phyloP scores from a whole-genome alignment of 1,139 yeast genomes.

The Blastobotrys malaysiensis region DNA sequence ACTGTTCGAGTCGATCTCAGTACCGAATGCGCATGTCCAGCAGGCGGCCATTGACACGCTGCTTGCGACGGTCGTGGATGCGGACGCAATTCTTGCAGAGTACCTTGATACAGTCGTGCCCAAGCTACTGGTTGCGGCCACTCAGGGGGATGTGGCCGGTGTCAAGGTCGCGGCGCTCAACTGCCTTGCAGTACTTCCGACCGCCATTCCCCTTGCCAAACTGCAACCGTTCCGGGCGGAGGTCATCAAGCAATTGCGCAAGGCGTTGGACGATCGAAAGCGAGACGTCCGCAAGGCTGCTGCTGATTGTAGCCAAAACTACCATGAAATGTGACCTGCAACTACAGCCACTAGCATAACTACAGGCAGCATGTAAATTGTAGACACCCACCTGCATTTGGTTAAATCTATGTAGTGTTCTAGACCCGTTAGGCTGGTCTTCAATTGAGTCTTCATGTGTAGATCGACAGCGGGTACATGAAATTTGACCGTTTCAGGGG shows the following conservation, averaged over 20 bases:
- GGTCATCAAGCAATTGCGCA: slow-evolving; percentile 46
- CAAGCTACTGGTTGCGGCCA: slow-evolving; percentile 40
- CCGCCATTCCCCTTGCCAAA: slow-evolving; percentile 36
- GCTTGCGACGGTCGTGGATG: slow-evolving; percentile 47
- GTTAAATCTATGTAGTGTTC: too few species aligned
- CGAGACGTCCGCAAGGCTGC: slow-evolving; percentile 71
- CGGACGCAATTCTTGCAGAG: slow-evolving; percentile 44
- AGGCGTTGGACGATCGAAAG: slow-evolving; percentile 65
- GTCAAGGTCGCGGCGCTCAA: slow-evolving; percentile 56
- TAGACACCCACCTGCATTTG: background rate
- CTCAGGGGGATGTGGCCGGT: slow-evolving; percentile 13
- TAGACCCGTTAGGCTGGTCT: too few species aligned
- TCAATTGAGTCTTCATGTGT: background rate
- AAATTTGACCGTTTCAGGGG: background rate
- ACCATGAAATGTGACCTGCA: slow-evolving; percentile 49
- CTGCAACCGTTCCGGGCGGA: slow-evolving; percentile 48
- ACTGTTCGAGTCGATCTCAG: slow-evolving; percentile 56
- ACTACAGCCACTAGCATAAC: background rate
- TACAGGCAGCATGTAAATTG: background rate
- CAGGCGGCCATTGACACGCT: slow-evolving; percentile 50
- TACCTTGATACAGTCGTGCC: slow-evolving; percentile 58
- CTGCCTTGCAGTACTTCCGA: slow-evolving; percentile 48
- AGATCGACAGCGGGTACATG: background rate
- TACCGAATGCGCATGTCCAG: slow-evolving; percentile 47
- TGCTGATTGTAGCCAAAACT: slow-evolving; percentile 72